Conservation (phyloP, 768 basidiomycete species). For the Kwoniella bestiolae region DNA sequence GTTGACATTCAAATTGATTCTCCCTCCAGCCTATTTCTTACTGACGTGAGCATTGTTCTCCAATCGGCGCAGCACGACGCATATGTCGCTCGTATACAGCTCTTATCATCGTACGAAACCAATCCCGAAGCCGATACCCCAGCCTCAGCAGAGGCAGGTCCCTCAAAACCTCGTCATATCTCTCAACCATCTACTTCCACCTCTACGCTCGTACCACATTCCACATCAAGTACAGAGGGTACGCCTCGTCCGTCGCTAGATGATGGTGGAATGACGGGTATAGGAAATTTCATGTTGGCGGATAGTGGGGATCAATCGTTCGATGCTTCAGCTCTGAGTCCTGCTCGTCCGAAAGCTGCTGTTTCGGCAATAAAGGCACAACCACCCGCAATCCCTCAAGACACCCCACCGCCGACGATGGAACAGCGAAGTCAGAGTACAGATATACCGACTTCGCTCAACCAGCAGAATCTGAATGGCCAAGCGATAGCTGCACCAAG, state of each 20-base stretch:
- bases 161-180: not conserved
- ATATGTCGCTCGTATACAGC: conserved; percentile 53
- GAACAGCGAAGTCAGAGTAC: not conserved
- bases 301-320: conserved; percentile 22
- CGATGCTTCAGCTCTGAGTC: conserved; percentile 18
- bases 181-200: conserved; percentile 24
- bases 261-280: conserved; percentile 29
- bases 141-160: conserved; percentile 5
- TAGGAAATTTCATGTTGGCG: conserved; percentile 43
- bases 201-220: conserved; percentile 27
- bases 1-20: not conserved
- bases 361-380: conserved; percentile 6
- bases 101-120: conserved; percentile 41
- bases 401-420: not conserved
- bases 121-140: conserved; percentile 1
- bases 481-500: not conserved
- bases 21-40: not conserved
- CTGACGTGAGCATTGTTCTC: not conserved
- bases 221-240: conserved; percentile 14
- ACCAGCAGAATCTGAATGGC: conserved; percentile 9
- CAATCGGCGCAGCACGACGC: conserved; percentile 50
- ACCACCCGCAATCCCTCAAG: not conserved
- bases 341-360: conserved; percentile 9
- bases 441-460: conserved; percentile 10
- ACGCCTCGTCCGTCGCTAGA: conserved; percentile 46